Base-by-base conservation (phyloP, 73 alveolate genomes). In the Paramecium sexaurelia region DNA sequence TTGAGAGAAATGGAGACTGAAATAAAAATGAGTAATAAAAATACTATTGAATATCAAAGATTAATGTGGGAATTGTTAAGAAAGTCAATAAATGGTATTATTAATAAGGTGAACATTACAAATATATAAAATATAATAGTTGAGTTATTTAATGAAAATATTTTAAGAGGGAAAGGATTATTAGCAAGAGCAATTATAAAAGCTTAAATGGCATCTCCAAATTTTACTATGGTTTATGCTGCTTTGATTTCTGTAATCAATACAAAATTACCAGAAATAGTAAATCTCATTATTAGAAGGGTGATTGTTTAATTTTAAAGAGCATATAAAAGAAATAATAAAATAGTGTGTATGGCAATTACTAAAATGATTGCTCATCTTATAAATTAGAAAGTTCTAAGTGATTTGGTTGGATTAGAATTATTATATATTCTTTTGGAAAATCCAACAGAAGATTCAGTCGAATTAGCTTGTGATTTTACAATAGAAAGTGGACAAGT, bases 41-140 rank as follows among this genome's bases (percentile, higher is more conserved):
- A 93, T 83, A 92, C 98, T 33, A 95, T 93, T 69, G 99, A 98
- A 87, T 97, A 97, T 95, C 98, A 99, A 89, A 97, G 98, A 89
- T 97, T 95, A 61, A 96, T 98, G 99, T 99, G 99, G 99, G 99
- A 99, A 92, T 94, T 96, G 43, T 91, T 99, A 36, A 92, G 99
- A 67, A 99, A 99, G 90, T 95, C 99, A 41, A 97, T 99, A 56
- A 99, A 99, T 93, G 99, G 99, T 66, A 93, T 98, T 24, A 93
- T 97, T 78, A 98, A 98, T 86, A 98, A 97, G 78, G 99, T 96
- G 57, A 98, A 97, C 85, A 95, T 95, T 20, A 92, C 98, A 27
- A 97, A 98, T 75, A 96, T 97, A 24, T 95, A 96, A 92, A 97
- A 94, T 83, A 95, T 96, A 27, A 95, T 95, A 39, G 96, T 97